Evolutionary conservation across 805 yeast genomes (phyloP).

Genomic region (Starmerella vaccinii): DNA sequence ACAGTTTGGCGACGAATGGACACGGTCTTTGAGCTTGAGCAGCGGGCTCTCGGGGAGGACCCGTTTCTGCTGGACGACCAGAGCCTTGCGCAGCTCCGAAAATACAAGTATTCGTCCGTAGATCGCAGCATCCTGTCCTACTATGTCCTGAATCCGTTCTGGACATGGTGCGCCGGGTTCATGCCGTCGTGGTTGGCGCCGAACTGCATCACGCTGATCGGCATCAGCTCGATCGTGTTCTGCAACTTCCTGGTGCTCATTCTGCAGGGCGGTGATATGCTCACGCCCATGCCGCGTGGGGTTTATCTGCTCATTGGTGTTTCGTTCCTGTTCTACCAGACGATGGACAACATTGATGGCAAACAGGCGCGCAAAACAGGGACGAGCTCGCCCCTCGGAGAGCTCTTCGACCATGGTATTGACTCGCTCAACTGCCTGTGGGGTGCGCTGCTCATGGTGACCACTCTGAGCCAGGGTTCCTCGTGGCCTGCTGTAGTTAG

Average conservation of each 20-base stretch:
- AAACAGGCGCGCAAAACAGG: slow-evolving; percentile 92
- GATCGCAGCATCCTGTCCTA: slow-evolving; percentile 75
- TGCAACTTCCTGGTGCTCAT: slow-evolving; percentile 53
- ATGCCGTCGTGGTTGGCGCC: slow-evolving; percentile 94
- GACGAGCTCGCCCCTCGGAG: slow-evolving; percentile 90
- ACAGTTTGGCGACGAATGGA: slow-evolving; percentile 17
- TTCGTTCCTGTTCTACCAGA: slow-evolving; percentile 82
- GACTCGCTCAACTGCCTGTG: slow-evolving; percentile 69
- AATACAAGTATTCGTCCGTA: slow-evolving; percentile 36
- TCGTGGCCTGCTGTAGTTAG: slow-evolving; percentile 38
- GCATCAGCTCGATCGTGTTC: slow-evolving; percentile 59
- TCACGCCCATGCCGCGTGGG: slow-evolving; percentile 58
- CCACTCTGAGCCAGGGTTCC: slow-evolving; percentile 67
- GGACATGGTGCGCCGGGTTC: slow-evolving; percentile 66
- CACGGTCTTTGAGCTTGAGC: slow-evolving; percentile 25
- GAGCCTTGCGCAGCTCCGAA: slow-evolving; percentile 22
- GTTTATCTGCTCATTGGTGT: slow-evolving; percentile 66
- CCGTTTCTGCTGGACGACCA: slow-evolving; percentile 22
- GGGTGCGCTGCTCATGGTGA: slow-evolving; percentile 61
- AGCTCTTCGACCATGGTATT: slow-evolving; percentile 84
- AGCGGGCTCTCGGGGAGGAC: slow-evolving; percentile 24
- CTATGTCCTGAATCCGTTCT: slow-evolving; percentile 71
- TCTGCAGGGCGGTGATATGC: slow-evolving; percentile 56
- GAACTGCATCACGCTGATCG: slow-evolving; percentile 75
- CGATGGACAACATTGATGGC: slow-evolving; percentile 96